These are phyloP conservation scores for Rhipidocladum racemiflorum DNA, from an alignment of 176 grass and related monocot genomes.

Conservation along the genomic window DNA sequence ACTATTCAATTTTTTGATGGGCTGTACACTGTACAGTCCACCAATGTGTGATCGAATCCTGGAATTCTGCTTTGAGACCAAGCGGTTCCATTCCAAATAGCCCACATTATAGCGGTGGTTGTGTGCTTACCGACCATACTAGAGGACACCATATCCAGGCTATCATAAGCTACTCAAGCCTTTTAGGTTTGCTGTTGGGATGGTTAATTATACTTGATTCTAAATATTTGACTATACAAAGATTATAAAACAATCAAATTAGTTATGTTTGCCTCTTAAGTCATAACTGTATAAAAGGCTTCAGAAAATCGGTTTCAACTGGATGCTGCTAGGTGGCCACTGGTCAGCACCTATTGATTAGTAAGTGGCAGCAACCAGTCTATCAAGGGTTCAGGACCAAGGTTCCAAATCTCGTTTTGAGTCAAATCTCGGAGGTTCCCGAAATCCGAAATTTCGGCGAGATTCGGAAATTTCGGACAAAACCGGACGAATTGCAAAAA, in stretches of 20 bases:
- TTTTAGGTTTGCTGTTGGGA: neutral
- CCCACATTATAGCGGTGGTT: neutral
- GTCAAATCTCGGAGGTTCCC: too few species aligned
- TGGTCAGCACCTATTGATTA: neutral
- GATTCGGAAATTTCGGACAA: too few species aligned
- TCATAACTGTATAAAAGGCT: neutral
- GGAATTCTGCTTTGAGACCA: neutral
- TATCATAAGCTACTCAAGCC: neutral
- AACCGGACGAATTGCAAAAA: too few species aligned
- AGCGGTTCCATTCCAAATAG: neutral
- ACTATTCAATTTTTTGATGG: conserved; percentile 4
- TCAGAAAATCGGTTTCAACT: neutral
- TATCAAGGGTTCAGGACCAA: too few species aligned
- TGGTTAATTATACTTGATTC: neutral
- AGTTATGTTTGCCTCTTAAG: neutral
- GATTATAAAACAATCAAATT: neutral
- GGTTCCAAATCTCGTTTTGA: too few species aligned
- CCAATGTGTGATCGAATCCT: neutral
- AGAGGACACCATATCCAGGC: neutral
- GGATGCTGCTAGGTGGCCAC: neutral
- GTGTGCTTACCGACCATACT: neutral
- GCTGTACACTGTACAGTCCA: neutral
- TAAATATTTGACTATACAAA: neutral
- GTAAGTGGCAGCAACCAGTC: neutral
- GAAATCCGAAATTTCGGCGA: too few species aligned